Base-by-base conservation (phyloP, 2,329 filamentous ascomycete genomes). In the Phaeosphaeriaceae sp. region DNA sequence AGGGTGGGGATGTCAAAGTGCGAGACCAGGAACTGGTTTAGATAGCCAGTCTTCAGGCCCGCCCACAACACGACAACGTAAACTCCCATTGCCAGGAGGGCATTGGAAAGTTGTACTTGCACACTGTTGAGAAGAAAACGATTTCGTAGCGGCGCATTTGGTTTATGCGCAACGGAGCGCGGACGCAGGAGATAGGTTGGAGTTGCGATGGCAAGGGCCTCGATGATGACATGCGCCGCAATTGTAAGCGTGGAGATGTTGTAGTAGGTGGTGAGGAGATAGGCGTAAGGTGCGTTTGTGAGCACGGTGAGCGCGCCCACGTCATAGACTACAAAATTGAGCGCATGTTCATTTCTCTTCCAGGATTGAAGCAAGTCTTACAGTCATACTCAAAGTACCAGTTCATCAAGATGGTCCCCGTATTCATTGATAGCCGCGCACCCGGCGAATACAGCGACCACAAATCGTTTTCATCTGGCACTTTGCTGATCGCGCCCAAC, bases 181-280 rank as follows among this genome's bases (percentile, higher is more conserved):
- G 84, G 81, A 42, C 90, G 88, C 46, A 96, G 78, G 35, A 94
- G 81, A 51, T 83, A 80, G 73, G 95, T 93, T 1, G 92, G 91
- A 21, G 90, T 67, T 34, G 87, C 86, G 34, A 85, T 84, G 2
- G 89, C 84, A 50, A 87, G 63, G 43, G 89, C 76, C 62, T 92
- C 88, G 63, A 93, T 87, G 28, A 76, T 71, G 42, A 91, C 81
- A 29, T 84, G 84, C 32, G 82, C 76, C 23, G 85, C 64, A 16
- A 87, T 80, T 0, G 88, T 87, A 44, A 77, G 72, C 20, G 83
- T 77, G 20, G 83, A 81, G 59, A 95, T 81, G 29, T 79, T 75
- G 81, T 95, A 96, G 77, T 95, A 96, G 43, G 85, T 85, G 23
- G 81, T 80, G 21, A 96, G 79, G 35, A 97, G 85, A 67, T 89